phyloP scores from a whole-genome alignment of 176 grass and related monocot genomes.

The Pontederia paniculata region DNA sequence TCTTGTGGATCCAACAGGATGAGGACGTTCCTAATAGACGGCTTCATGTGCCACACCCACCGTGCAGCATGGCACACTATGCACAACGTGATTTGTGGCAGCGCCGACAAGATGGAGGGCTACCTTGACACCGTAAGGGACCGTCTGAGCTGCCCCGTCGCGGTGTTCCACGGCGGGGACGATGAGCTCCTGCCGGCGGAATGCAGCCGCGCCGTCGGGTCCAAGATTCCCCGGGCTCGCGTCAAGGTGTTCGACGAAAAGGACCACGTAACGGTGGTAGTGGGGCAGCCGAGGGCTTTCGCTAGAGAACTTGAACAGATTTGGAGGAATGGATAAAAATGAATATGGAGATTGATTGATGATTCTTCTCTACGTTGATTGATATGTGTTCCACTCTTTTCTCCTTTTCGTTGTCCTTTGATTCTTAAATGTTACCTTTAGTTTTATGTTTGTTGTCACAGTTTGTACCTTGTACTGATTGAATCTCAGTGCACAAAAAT shows the following conservation, averaged over 20 bases:
- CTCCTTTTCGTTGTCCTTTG: no score
- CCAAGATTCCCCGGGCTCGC: constrained; percentile 39
- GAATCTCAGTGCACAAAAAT: no score
- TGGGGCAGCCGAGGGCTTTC: constrained; percentile 65
- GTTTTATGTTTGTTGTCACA: no score
- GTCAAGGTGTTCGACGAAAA: constrained; percentile 66
- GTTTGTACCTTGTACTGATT: no score
- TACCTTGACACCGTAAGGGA: constrained; percentile 52
- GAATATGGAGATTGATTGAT: no score
- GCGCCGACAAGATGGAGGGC: constrained; percentile 43
- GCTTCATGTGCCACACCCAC: constrained; percentile 97
- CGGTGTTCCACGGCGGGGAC: constrained; percentile 63
- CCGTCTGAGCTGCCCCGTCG: constrained; percentile 39
- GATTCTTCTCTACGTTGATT: no score
- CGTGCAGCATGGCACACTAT: constrained; percentile 94
- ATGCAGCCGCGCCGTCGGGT: constrained; percentile 52
- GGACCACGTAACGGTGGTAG: constrained; percentile 84
- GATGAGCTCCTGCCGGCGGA: constrained; percentile 77
- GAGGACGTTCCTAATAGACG: constrained; percentile 67
- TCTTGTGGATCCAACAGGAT: constrained; percentile 28
- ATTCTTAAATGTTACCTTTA: no score
- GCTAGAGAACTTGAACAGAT: constrained; percentile 72
- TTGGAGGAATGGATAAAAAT: constrained; percentile 28
- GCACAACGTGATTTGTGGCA: constrained; percentile 96
- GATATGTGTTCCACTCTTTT: no score